phyloP scores from a whole-genome alignment of 768 basidiomycete species.

The Auricularia heimuer region DNA sequence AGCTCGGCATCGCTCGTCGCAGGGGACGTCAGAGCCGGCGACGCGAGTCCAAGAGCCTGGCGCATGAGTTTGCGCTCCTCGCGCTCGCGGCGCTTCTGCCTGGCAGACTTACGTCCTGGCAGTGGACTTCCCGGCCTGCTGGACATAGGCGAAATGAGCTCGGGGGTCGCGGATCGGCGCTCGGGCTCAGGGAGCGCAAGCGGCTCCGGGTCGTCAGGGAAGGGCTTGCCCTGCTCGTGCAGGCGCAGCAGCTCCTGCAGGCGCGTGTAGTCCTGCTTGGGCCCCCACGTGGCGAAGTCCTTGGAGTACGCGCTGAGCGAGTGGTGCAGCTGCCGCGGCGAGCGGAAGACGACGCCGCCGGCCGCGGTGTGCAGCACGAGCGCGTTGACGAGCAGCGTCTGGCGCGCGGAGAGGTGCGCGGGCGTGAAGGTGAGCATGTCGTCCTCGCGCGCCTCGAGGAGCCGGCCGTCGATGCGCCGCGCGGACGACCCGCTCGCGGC shows the following conservation, averaged over 20 bases:
- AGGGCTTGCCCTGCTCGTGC: not conserved
- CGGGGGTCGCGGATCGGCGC: not conserved
- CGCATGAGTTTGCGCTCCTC: not conserved
- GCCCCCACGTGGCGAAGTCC: not conserved
- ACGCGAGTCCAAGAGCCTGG: not conserved
- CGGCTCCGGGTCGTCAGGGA: not conserved
- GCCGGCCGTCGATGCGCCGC: not conserved
- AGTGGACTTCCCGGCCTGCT: not conserved
- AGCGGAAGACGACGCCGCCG: not conserved
- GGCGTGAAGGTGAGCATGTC: not conserved
- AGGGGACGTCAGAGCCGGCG: not conserved
- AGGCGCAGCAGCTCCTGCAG: not conserved
- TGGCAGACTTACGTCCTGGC: not conserved
- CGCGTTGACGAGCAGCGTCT: constrained; percentile 1
- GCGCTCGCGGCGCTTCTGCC: not conserved
- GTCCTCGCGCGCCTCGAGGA: constrained; percentile 1
- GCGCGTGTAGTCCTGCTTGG: not conserved
- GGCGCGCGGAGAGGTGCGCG: not conserved
- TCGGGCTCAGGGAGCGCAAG: not conserved
- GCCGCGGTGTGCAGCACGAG: constrained; percentile 1
- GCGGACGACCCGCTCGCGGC: not conserved
- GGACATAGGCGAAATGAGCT: not conserved
- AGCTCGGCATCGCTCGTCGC: not conserved
- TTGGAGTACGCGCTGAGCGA: not conserved
- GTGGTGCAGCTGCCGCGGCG: not conserved